Conservation (phyloP, 2,329 filamentous ascomycete species). For the Aspergillus luchuensis region DNA sequence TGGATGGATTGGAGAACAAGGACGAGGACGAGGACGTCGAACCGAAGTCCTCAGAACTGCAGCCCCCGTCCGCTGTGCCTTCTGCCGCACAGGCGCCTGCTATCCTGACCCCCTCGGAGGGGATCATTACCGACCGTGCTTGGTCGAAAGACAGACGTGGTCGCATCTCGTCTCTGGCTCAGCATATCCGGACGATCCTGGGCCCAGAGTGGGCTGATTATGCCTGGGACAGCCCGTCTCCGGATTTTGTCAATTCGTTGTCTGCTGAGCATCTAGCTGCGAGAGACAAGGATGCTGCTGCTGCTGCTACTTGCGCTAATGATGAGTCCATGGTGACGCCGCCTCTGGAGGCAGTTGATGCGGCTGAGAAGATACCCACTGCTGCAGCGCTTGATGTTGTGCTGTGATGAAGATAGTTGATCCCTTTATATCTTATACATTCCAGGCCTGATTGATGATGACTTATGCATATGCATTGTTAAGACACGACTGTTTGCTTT, state of each 20-base stretch:
- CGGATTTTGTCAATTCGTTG: constrained; percentile 45
- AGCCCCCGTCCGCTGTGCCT: constrained; percentile 8
- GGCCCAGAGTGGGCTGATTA: constrained; percentile 49
- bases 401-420: constrained; percentile 6
- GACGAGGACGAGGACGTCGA: constrained; percentile 11
- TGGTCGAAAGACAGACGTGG: constrained; percentile 41
- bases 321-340: constrained; percentile 32
- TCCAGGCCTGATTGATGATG: neutral
- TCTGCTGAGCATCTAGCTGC: constrained; percentile 31
- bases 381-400: constrained; percentile 9
- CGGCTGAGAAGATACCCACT: constrained; percentile 24
- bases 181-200: constrained; percentile 42
- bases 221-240: constrained; percentile 46
- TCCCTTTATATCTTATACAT: too few relatives aligned
- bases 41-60: neutral
- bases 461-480: neutral
- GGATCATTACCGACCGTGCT: constrained; percentile 40
- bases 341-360: constrained; percentile 33
- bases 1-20: constrained; percentile 51
- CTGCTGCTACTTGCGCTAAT: neutral
- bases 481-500: neutral
- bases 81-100: constrained; percentile 18
- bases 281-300: constrained; percentile 9
- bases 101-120: constrained; percentile 41
- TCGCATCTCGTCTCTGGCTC: constrained; percentile 39